Evolutionary conservation across 176 grass and related monocot species (phyloP).

Genomic region (Triticum turgidum): DNA sequence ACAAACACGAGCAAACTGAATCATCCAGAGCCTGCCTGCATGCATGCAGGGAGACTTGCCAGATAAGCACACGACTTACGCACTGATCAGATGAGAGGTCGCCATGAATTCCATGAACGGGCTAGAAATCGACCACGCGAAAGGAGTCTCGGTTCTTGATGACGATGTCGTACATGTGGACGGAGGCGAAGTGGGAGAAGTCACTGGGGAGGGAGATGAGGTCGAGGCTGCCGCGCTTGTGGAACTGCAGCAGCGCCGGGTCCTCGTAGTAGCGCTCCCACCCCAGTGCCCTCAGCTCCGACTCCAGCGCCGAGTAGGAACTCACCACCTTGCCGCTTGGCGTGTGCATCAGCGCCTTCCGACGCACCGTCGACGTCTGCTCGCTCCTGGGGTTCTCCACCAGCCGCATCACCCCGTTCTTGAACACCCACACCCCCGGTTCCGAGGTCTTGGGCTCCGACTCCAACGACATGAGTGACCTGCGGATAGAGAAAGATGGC

Average conservation of each 20-base stretch:
- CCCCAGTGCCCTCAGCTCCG: conserved; percentile 54
- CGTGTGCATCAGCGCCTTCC: conserved; percentile 55
- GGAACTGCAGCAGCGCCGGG: conserved; percentile 58
- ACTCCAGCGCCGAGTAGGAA: conserved; percentile 56
- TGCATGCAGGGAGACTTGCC: too few relatives aligned
- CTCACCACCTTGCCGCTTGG: conserved; percentile 50
- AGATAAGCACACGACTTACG: too few relatives aligned
- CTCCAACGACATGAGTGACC: too few relatives aligned
- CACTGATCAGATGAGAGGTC: too few relatives aligned
- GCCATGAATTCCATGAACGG: not conserved
- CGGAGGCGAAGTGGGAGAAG: conserved; percentile 56
- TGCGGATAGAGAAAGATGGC: too few relatives aligned
- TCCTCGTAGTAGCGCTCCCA: conserved; percentile 77
- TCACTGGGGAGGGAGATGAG: conserved; percentile 80
- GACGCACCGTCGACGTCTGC: not conserved
- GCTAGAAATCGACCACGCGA: conserved; percentile 45
- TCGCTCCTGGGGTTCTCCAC: conserved; percentile 44
- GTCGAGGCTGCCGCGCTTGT: conserved; percentile 55
- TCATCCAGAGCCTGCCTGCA: too few relatives aligned
- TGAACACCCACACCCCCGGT: too few relatives aligned
- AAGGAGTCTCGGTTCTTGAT: conserved; percentile 70
- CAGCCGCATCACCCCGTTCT: not conserved
- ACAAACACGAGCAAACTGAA: too few relatives aligned
- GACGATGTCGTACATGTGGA: conserved; percentile 87
- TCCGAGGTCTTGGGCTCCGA: too few relatives aligned